phyloP scores from a whole-genome alignment of 2,329 filamentous ascomycete species.

The Clonostachys solani region DNA sequence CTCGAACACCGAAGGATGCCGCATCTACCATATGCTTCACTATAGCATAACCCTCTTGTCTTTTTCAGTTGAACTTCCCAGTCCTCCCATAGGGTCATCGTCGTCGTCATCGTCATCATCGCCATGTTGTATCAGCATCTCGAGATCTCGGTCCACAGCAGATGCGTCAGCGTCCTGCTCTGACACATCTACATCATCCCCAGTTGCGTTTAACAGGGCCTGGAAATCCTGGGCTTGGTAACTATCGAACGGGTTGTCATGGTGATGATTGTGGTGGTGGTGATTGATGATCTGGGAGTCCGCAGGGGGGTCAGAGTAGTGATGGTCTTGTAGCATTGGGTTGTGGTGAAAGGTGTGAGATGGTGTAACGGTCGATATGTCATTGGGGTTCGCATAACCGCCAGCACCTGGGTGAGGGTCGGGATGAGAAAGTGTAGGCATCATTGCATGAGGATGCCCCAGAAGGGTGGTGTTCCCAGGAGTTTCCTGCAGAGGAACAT shows the following conservation, averaged over 20 bases:
- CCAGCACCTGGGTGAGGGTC: conserved; percentile 6
- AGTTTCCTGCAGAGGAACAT: too few relatives aligned
- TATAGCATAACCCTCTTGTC: too few relatives aligned
- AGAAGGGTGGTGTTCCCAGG: too few relatives aligned
- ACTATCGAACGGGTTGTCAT: conserved; percentile 30
- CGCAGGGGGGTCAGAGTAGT: conserved; percentile 45
- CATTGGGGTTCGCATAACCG: conserved; percentile 41
- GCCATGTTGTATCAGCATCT: conserved; percentile 45
- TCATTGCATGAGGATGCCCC: neutral
- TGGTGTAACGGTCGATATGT: conserved; percentile 37
- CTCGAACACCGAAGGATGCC: too few relatives aligned
- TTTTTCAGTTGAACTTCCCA: conserved; percentile 1
- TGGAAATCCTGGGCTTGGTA: conserved; percentile 44
- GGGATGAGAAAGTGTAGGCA: conserved; percentile 16
- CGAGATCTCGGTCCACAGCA: conserved; percentile 42
- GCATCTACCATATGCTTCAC: too few relatives aligned
- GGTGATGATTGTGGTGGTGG: neutral
- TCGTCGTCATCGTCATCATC: conserved; percentile 41
- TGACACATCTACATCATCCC: conserved; percentile 23
- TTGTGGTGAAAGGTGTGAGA: conserved; percentile 18
- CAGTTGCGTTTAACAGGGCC: conserved; percentile 45
- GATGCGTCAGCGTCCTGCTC: conserved; percentile 27
- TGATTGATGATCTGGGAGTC: conserved; percentile 54
- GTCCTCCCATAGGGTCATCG: conserved; percentile 6
- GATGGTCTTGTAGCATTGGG: conserved; percentile 19